phyloP scores from a whole-genome alignment of 352 stramenopile genomes.

The Phytophthora pseudosyringae region DNA sequence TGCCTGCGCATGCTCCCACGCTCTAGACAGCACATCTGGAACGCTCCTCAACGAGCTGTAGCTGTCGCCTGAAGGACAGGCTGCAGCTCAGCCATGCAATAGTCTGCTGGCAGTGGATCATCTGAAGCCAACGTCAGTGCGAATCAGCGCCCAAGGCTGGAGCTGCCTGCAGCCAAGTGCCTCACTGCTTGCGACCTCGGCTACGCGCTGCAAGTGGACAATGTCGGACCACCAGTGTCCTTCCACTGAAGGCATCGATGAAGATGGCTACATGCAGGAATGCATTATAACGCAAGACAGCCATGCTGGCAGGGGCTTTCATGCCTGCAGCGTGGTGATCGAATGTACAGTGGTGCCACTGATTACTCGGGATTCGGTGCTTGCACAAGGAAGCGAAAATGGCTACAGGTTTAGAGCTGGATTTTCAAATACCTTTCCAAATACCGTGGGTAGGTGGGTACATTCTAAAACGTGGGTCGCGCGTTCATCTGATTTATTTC shows the following conservation, averaged over 20 bases:
- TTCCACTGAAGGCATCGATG: too few species aligned
- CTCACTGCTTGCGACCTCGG: background rate
- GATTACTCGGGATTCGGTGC: constrained; percentile 1
- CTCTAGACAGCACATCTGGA: constrained; percentile 7
- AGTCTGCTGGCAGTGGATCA: background rate
- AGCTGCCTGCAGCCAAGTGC: background rate
- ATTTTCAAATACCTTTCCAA: constrained; percentile 23
- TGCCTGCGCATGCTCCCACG: constrained; percentile 4
- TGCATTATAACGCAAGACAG: background rate
- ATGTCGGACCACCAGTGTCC: too few species aligned
- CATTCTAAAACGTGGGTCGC: constrained; percentile 7
- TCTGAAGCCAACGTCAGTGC: constrained; percentile 7
- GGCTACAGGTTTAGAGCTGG: constrained; percentile 1
- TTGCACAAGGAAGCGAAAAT: background rate
- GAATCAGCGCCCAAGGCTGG: constrained; percentile 6
- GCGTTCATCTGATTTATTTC: constrained; percentile 37
- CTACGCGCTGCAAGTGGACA: background rate
- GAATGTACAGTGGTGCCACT: background rate
- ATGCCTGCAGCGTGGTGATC: too few species aligned
- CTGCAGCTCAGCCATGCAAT: too few species aligned
- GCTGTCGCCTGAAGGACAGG: too few species aligned
- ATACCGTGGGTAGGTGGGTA: constrained; percentile 3
- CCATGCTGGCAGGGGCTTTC: too few species aligned
- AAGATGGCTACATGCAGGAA: background rate
- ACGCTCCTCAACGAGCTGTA: constrained; percentile 1